A percentile compares a stretch with the other conserved stretches of the same genome.
phyloP scores from a whole-genome alignment of 305 asterid species.

The Fraxinus paxiana region DNA sequence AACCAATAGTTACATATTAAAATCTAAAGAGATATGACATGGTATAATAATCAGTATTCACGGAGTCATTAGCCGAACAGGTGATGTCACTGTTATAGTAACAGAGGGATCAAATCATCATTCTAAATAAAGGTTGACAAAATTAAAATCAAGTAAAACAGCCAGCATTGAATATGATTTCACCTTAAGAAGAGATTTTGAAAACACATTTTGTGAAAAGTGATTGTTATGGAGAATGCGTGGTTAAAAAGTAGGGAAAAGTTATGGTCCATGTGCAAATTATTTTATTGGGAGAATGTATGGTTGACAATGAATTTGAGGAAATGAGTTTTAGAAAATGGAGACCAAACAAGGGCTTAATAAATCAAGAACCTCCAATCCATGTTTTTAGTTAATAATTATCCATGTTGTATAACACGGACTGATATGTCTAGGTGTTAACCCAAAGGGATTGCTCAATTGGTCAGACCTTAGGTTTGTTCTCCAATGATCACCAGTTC shows the following conservation, averaged over 20 bases:
- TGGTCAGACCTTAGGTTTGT: too few relatives aligned
- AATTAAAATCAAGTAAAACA: neutral
- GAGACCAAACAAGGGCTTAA: neutral
- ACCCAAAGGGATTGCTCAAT: too few relatives aligned
- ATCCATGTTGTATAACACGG: neutral
- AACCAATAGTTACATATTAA: neutral
- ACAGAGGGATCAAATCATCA: neutral
- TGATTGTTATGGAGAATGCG: neutral
- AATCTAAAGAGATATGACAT: neutral
- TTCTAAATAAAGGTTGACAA: neutral
- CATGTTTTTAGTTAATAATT: neutral
- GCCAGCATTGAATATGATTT: neutral
- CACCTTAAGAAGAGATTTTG: neutral
- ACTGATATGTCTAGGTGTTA: neutral
- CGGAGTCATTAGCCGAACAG: neutral
- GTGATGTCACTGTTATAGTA: neutral
- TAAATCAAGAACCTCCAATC: neutral
- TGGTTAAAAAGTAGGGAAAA: neutral
- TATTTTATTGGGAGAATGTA: neutral
- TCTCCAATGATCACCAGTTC: too few relatives aligned
- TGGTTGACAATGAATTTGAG: neutral
- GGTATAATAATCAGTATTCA: neutral
- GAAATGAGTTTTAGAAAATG: neutral
- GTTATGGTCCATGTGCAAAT: neutral
- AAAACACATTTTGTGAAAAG: neutral